Percentiles rank a stretch among this genome's conserved stretches.
These are phyloP conservation scores for Trichoderma sp. DNA, from an alignment of 2,329 filamentous ascomycete species.

Conservation along the genomic window DNA sequence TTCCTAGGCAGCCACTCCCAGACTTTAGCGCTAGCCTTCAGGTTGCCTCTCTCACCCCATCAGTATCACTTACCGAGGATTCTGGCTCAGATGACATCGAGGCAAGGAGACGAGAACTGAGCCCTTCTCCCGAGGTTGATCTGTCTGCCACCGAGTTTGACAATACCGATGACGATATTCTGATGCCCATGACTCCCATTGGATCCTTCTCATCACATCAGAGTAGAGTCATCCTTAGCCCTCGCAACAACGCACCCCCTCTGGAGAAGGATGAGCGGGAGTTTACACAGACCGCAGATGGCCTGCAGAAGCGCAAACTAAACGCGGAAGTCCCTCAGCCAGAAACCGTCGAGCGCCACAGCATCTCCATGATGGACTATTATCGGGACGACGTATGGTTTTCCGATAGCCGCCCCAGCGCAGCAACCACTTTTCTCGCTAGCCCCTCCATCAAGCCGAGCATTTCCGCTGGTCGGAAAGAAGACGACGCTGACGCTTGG, in stretches of 20 bases:
- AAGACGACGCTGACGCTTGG: conserved; percentile 47
- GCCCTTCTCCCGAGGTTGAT: conserved; percentile 91
- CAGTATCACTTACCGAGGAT: conserved; percentile 65
- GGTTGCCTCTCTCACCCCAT: conserved; percentile 74
- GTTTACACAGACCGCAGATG: conserved; percentile 93
- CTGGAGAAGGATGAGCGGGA: conserved; percentile 94
- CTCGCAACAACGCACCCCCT: conserved; percentile 79
- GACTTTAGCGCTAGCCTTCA: conserved; percentile 42
- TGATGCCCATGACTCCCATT: conserved; percentile 64
- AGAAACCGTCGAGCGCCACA: conserved; percentile 39
- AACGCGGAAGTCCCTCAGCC: conserved; percentile 46
- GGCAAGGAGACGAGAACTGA: conserved; percentile 71
- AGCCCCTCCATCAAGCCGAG: conserved; percentile 57
- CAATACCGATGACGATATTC: conserved; percentile 64
- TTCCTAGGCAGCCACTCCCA: conserved; percentile 79
- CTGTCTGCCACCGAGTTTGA: conserved; percentile 87
- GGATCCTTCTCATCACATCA: conserved; percentile 63
- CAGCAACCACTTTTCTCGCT: conserved; percentile 52
- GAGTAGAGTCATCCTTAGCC: conserved; percentile 45
- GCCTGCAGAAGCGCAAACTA: conserved; percentile 70
- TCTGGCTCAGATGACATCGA: conserved; percentile 71
- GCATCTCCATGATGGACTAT: conserved; percentile 38
- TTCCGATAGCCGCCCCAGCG: conserved; percentile 48
- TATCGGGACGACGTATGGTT: conserved; percentile 58
- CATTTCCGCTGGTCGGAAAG: conserved; percentile 41